These are phyloP conservation scores for Rhodotorula glutinis DNA, from an alignment of 1,284 basidiomycete genomes.

Conservation along the genomic window DNA sequence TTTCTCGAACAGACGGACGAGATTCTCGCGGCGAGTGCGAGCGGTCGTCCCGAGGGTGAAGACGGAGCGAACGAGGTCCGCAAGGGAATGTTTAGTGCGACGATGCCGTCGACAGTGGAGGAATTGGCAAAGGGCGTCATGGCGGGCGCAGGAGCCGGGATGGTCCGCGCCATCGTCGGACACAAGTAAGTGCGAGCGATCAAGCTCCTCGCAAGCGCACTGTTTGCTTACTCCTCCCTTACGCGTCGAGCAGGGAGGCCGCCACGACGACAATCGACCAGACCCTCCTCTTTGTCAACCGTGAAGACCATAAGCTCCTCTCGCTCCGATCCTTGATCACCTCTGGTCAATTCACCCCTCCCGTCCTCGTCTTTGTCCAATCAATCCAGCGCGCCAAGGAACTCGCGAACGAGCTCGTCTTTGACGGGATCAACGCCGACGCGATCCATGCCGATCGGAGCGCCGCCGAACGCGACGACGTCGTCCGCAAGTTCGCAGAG, in stretches of 20 bases:
- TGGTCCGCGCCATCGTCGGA: constrained; percentile 87
- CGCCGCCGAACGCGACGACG: constrained; percentile 79
- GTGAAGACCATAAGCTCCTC: constrained; percentile 87
- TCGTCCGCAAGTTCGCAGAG: constrained; percentile 75
- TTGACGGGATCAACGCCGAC: constrained; percentile 82
- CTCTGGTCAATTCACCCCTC: constrained; percentile 78
- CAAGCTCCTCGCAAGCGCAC: too few relatives aligned
- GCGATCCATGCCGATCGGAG: constrained; percentile 86
- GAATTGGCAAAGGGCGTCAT: constrained; percentile 82
- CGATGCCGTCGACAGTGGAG: constrained; percentile 83
- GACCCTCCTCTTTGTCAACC: constrained; percentile 82
- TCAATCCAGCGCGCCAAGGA: constrained; percentile 87
- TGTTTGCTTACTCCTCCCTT: constrained; percentile 4
- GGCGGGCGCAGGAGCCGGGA: constrained; percentile 54
- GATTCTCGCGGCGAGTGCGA: constrained; percentile 75
- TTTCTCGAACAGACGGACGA: constrained; percentile 87
- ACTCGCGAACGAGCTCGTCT: constrained; percentile 78
- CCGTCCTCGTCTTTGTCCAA: constrained; percentile 89
- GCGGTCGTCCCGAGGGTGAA: constrained; percentile 51
- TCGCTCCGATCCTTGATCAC: constrained; percentile 74
- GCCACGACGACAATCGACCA: constrained; percentile 74
- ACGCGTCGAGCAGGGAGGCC: constrained; percentile 64
- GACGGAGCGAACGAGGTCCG: constrained; percentile 50
- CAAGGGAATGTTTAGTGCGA: constrained; percentile 91
- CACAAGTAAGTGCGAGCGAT: constrained; percentile 64